Percentiles rank a stretch among this genome's conserved stretches.
Conservation (phyloP, 2,329 filamentous ascomycete species). For the Iodosphaeria phyllophila region DNA sequence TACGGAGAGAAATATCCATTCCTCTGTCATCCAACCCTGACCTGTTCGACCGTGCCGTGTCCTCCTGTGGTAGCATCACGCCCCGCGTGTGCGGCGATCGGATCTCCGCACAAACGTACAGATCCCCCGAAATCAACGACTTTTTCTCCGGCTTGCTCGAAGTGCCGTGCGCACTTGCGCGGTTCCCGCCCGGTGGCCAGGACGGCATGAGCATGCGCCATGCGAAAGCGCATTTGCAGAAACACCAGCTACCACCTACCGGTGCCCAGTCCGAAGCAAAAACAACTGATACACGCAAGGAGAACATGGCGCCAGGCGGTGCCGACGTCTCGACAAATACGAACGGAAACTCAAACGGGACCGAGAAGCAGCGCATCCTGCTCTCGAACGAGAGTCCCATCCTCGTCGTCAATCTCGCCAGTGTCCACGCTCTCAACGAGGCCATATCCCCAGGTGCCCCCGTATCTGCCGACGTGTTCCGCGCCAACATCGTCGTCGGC, state of each 20-base stretch:
- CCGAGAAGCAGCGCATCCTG: slow-evolving; percentile 38
- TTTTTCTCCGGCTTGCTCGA: slow-evolving; percentile 66
- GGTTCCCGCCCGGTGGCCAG: slow-evolving; percentile 54
- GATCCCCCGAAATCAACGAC: slow-evolving; percentile 39
- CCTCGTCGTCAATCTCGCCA: slow-evolving; percentile 62
- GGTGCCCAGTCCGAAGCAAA: too few species aligned
- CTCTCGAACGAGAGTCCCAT: slow-evolving; percentile 92
- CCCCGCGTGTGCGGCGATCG: slow-evolving; percentile 72
- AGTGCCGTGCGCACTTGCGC: slow-evolving; percentile 65
- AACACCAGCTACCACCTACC: slow-evolving; percentile 25
- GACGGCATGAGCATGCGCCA: slow-evolving; percentile 44
- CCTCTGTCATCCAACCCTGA: slow-evolving; percentile 52
- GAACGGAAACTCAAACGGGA: too few species aligned
- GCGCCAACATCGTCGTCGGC: slow-evolving; percentile 73
- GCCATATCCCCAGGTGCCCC: slow-evolving; percentile 48
- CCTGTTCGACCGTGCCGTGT: slow-evolving; percentile 24
- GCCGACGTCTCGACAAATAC: too few species aligned
- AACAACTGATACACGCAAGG: too few species aligned
- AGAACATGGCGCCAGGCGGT: too few species aligned
- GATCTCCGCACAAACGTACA: slow-evolving; percentile 54
- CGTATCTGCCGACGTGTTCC: slow-evolving; percentile 58
- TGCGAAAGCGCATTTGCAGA: slow-evolving; percentile 51
- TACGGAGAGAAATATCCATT: slow-evolving; percentile 23
- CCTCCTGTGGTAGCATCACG: slow-evolving; percentile 19
- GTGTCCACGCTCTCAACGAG: slow-evolving; percentile 59